Evolutionary conservation across 1,284 basidiomycete species (phyloP).

Genomic region (Puccinia horiana): DNA sequence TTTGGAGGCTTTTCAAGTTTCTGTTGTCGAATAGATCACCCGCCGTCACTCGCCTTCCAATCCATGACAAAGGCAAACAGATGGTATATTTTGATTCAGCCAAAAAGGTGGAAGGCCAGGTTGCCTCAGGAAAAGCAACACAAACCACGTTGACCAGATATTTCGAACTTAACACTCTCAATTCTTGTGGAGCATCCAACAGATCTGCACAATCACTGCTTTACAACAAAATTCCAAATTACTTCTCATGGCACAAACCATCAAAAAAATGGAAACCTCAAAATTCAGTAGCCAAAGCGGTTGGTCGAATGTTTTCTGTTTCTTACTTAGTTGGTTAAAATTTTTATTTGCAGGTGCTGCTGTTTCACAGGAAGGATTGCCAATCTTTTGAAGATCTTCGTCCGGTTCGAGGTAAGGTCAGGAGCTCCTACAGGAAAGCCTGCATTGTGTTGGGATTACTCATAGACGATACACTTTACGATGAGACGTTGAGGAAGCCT

Average conservation of each 20-base stretch:
- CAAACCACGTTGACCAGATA: background rate
- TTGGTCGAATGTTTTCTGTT: background rate
- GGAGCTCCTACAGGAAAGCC: background rate
- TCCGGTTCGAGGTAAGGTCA: background rate
- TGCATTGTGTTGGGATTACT: background rate
- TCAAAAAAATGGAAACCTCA: background rate
- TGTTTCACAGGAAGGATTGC: background rate
- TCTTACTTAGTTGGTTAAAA: background rate
- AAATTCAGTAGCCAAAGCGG: background rate
- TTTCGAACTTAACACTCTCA: background rate
- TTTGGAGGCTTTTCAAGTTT: background rate
- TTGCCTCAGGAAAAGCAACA: background rate
- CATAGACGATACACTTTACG: background rate
- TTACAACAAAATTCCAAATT: background rate
- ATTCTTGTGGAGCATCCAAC: background rate
- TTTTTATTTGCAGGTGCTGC: background rate
- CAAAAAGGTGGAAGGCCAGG: background rate
- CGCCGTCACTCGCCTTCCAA: background rate
- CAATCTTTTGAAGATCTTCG: background rate
- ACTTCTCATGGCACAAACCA: background rate
- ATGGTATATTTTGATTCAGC: background rate
- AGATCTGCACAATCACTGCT: background rate
- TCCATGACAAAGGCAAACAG: background rate
- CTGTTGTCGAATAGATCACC: background rate
- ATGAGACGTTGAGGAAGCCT: background rate